Base-by-base conservation (phyloP, 73 alveolate species). In the Paramecium caudatum region DNA sequence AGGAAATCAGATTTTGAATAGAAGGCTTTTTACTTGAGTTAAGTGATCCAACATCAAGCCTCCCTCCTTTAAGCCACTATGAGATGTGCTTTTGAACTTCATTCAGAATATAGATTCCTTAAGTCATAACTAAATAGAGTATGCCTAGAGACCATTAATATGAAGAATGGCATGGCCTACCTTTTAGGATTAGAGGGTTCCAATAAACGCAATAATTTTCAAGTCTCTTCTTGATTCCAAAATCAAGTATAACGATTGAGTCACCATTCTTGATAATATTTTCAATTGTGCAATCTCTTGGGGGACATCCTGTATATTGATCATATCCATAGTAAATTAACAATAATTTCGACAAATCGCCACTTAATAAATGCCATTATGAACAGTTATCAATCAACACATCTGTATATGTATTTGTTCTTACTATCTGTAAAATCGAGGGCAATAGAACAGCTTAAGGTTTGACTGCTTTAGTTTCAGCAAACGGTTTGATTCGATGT, bases 201-300 rank as follows among this genome's bases (percentile, higher is more conserved):
- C 88, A 74, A 74, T 74, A 74, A 9, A 43, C 69, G 8, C 69
- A 74, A 39, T 74, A 74, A 19, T 74, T 74, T 41, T 74, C 88
- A 13, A 10, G 9, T 37, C 88, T 30, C 46, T 74, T 74, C 43
- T 37, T 74, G 7, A 74, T 21, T 36, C 88, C 88, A 47, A 74
- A 74, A 43, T 74, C 88, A 19, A 74, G 19, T 7, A 74, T 43
- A 15, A 74, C 88, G 17, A 74, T 37, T 6, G 88, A 74, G 43
- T 74, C 88, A 17, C 88, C 88, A 74, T 74, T 74, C 68, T 37
- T 74, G 1, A 74, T 15, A 16, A 74, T 36, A 74, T 74, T 74
- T 37, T 74, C 88, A 74, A 74, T 36, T 12, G 88, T 74, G 30
- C 88, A 74, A 74, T 74, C 88, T 21, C 88, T 37, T 13, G 83